Base-by-base conservation (phyloP, 2,329 filamentous ascomycete genomes). In the Cytospora mali region DNA sequence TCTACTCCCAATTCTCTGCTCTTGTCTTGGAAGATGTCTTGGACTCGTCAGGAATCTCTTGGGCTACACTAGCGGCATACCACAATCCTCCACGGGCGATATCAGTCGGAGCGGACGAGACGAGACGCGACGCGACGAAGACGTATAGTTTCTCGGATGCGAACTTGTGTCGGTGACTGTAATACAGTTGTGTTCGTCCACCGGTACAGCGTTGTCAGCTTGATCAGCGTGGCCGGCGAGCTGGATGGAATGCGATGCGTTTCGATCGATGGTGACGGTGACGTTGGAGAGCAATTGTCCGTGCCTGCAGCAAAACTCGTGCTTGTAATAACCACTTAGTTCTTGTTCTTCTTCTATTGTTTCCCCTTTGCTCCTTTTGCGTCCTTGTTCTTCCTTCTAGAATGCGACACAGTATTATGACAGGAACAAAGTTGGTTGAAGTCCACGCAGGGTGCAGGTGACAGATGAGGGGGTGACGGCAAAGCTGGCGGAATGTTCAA, bases 21-120 rank as follows among this genome's bases (percentile, higher is more conserved):
- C 46, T 54, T 51, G 58, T 60, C 42, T 54, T 50, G 57, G 29
- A 60, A 21, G 25, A 29, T 62, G 62, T 62, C 62, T 62, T 55
- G 59, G 55, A 56, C 33, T 58, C 49, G 58, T 46, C 46, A 42
- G 48, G 62, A 55, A 49, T 52, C 31, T 39, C 51, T 51, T 64
- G 55, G 28, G 50, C 46, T 28, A 62, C 50, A 29, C 46, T 62
- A 62, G 60, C 35, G 31, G 60, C 53, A 58, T 57, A 62, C 60
- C 60, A 57, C 57, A 29, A 52, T n/a, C 35, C 33, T 31, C 25
- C 50, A 54, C 35, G 31, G 58, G 35, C 50, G 46, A 49, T 35
- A 25, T 27, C 35, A 54, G 58, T 60, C 35, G 25, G 33, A n/a
- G n/a, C n/a, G n/a, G n/a, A n/a, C n/a, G n/a, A n/a, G n/a, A n/a